phyloP scores from a whole-genome alignment of 305 asterid genomes.

The Fraxinus latifolia region DNA sequence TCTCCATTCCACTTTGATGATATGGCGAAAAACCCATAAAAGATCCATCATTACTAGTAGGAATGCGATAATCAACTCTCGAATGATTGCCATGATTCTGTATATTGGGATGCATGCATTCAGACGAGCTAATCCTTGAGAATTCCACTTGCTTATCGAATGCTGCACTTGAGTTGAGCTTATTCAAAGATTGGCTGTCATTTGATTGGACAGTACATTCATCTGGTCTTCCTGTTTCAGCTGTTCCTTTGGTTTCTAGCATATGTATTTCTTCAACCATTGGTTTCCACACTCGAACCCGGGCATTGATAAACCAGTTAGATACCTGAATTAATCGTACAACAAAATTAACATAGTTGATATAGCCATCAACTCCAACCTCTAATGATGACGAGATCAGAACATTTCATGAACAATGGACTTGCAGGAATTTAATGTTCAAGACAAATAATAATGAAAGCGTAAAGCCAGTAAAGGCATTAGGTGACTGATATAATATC shows the following conservation, averaged over 20 bases:
- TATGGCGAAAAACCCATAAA: slow-evolving; percentile 39
- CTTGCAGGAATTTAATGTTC: neutral
- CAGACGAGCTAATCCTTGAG: slow-evolving; percentile 16
- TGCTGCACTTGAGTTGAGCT: slow-evolving; percentile 14
- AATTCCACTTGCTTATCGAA: slow-evolving; percentile 27
- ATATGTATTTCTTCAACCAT: slow-evolving; percentile 87
- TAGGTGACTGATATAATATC: neutral
- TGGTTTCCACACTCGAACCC: slow-evolving; percentile 87
- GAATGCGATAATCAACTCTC: slow-evolving; percentile 41
- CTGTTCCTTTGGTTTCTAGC: slow-evolving; percentile 58
- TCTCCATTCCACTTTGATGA: slow-evolving; percentile 40
- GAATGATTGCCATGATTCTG: slow-evolving; percentile 65
- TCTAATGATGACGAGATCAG: neutral
- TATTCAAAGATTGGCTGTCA: slow-evolving; percentile 27
- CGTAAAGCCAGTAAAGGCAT: neutral
- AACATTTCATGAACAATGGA: neutral
- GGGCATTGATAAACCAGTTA: slow-evolving; percentile 81
- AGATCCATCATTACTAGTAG: slow-evolving; percentile 41
- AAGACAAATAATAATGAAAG: neutral
- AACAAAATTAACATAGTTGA: neutral
- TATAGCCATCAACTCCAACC: neutral
- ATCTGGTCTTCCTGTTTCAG: slow-evolving; percentile 26
- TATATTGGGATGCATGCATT: neutral
- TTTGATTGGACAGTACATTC: slow-evolving; percentile 10
- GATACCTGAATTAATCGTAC: slow-evolving; percentile 47